Evolutionary conservation across 768 basidiomycete species (phyloP), one percentile per base, ranked within the genome.

Genomic region (Clitopilus passeckerianus): DNA sequence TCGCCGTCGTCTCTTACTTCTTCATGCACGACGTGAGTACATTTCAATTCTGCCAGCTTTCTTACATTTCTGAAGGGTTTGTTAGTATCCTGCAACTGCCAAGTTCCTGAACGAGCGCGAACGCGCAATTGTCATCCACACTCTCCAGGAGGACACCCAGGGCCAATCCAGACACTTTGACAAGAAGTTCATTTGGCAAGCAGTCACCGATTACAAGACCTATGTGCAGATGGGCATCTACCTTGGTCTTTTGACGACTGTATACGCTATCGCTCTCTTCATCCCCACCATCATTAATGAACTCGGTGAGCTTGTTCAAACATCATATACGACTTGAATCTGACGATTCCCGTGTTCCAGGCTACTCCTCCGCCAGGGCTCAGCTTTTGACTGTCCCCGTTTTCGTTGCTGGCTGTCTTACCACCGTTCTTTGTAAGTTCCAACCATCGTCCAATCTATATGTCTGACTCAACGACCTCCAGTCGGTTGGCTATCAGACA

Each of bases 61-160:
- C 9, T 20, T 12, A 12, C 6, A 14, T 24, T 27, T 58, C 57
- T 30, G 12, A 15, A 34, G 27, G 24, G 8, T 53, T 22, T 1
- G 35, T 60, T 61, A 82, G 80, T 85, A 81, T 67, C 83, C 85
- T 23, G 79, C 80, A 62, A 86, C 84, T 1, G 85, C 85, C 10
- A 74, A 70, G 22, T 87, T 86, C 71, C 68, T 86, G 59, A 79
- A 75, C 10, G 72, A 75, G 8, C 58, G 63, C 1, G 85, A 86
- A 63, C 76, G 75, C 53, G 63, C 56, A 44, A 63, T 69, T 53
- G 68, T 84, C 6, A 59, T 77, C 12, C 60, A 73, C 12, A 69
- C 79, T 72, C 66, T 84, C 57, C 77, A 75, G 60, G 73, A 76
- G 54, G 82, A 83, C 55, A 66, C 71, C 1, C 76, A 76, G 61